phyloP scores from a whole-genome alignment of 495 filamentous ascomycete genomes.

The Penicillium tannophilum region DNA sequence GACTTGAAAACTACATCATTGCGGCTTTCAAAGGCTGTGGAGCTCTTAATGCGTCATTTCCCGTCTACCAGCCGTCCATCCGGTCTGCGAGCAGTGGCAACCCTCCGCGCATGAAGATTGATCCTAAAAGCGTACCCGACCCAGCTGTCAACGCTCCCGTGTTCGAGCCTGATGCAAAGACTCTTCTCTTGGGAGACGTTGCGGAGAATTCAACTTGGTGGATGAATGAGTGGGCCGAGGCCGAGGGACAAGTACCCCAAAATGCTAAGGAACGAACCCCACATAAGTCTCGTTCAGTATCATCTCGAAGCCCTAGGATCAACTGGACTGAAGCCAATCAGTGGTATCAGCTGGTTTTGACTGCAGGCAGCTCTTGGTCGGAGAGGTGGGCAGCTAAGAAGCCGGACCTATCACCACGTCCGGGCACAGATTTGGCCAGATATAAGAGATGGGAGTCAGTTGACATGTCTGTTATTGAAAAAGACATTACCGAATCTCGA shows the following conservation, averaged over 20 bases:
- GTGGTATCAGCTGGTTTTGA: constrained; percentile 76
- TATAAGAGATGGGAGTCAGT: constrained; percentile 34
- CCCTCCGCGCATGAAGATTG: constrained; percentile 32
- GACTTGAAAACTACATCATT: constrained; percentile 75
- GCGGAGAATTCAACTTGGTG: constrained; percentile 87
- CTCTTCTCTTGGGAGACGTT: constrained; percentile 75
- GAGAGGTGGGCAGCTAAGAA: constrained; percentile 49
- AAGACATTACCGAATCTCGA: constrained; percentile 66
- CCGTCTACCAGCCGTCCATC: constrained; percentile 28
- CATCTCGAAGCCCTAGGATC: constrained; percentile 65
- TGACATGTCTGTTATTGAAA: constrained; percentile 53
- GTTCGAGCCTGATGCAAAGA: constrained; percentile 72
- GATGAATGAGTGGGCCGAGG: constrained; percentile 57
- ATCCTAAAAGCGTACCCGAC: constrained; percentile 20
- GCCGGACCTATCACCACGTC: constrained; percentile 22
- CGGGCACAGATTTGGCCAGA: constrained; percentile 30
- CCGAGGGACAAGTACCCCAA: constrained; percentile 23
- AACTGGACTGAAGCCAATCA: constrained; percentile 72
- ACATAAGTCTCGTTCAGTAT: constrained; percentile 47
- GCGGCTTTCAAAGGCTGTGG: constrained; percentile 66
- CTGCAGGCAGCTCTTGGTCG: constrained; percentile 64
- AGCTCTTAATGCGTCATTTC: constrained; percentile 74
- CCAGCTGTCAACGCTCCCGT: constrained; percentile 28
- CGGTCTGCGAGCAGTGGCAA: constrained; percentile 30
- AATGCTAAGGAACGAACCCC: constrained; percentile 30